These are phyloP conservation scores for Trifolium repens DNA, from an alignment of 306 rosid species.

Conservation along the genomic window DNA sequence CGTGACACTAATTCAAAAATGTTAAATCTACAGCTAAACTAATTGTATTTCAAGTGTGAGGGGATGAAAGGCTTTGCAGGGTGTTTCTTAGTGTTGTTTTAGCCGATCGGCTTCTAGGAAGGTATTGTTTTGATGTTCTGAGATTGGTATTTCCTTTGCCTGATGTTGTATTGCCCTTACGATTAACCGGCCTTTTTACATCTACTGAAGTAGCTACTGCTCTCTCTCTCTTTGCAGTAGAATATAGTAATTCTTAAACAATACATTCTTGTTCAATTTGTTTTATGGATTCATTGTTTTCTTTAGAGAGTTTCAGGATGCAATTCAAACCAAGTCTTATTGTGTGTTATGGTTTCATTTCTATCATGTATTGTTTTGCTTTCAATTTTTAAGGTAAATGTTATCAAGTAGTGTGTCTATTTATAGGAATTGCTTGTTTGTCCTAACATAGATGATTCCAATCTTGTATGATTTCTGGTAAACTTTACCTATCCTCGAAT, in stretches of 20 bases:
- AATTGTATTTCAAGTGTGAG: slow-evolving; percentile 53
- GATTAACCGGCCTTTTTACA: slow-evolving; percentile 51
- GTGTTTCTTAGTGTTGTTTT: slow-evolving; percentile 58
- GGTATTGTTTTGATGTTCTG: slow-evolving; percentile 63
- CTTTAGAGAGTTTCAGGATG: neutral
- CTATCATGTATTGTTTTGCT: neutral
- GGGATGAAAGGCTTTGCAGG: slow-evolving; percentile 45
- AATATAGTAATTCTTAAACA: neutral
- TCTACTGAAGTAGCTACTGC: slow-evolving; percentile 33
- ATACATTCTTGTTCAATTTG: slow-evolving; percentile 8
- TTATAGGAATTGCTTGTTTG: neutral
- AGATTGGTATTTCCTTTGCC: slow-evolving; percentile 58
- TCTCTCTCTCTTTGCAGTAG: neutral
- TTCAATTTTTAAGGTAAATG: neutral
- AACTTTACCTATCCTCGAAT: neutral
- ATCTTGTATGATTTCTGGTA: too few species aligned
- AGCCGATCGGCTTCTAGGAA: slow-evolving; percentile 53
- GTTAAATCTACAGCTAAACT: slow-evolving; percentile 46
- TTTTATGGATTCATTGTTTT: neutral
- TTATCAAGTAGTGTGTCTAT: too few species aligned
- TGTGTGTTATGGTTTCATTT: neutral
- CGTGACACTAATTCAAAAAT: slow-evolving; percentile 38
- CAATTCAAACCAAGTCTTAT: neutral
- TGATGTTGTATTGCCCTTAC: slow-evolving; percentile 53
- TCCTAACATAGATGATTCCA: too few species aligned